Percentiles rank a stretch among this genome's conserved stretches.
phyloP scores from a whole-genome alignment of 768 basidiomycete genomes.

The Trametes coccinea region DNA sequence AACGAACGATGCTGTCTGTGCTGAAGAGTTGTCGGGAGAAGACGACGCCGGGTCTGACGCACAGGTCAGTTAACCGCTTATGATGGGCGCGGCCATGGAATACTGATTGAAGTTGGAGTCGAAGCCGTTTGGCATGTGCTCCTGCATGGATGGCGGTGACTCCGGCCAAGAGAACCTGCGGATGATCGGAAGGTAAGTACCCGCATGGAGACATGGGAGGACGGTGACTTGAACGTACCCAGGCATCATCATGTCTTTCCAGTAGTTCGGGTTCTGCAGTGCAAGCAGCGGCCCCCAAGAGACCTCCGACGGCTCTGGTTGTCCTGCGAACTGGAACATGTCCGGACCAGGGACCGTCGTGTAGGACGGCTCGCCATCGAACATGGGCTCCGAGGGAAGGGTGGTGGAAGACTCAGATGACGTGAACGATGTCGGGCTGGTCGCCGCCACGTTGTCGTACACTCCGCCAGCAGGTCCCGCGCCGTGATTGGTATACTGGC shows the following conservation, averaged over 20 bases:
- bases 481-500: conserved; percentile 9
- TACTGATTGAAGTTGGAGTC: conserved; percentile 9
- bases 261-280: conserved; percentile 70
- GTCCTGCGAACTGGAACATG: conserved; percentile 21
- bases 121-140: conserved; percentile 11
- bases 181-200: background rate
- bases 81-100: conserved; percentile 14
- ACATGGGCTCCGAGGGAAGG: conserved; percentile 22
- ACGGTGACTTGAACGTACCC: conserved; percentile 46
- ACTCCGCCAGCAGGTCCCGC: background rate
- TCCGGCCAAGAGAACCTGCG: conserved; percentile 24
- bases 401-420: conserved; percentile 11
- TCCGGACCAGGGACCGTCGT: conserved; percentile 36
- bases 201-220: background rate
- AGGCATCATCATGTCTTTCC: conserved; percentile 85
- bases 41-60: background rate
- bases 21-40: background rate
- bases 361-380: conserved; percentile 45
- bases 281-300: conserved; percentile 73
- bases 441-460: conserved; percentile 11
- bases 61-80: conserved; percentile 4
- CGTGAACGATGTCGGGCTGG: conserved; percentile 18
- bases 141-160: conserved; percentile 16
- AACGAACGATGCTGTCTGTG: background rate
- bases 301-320: conserved; percentile 42